These are phyloP conservation scores for Xylariaceae sp. DNA, from an alignment of 2,329 filamentous ascomycete species.

Conservation along the genomic window DNA sequence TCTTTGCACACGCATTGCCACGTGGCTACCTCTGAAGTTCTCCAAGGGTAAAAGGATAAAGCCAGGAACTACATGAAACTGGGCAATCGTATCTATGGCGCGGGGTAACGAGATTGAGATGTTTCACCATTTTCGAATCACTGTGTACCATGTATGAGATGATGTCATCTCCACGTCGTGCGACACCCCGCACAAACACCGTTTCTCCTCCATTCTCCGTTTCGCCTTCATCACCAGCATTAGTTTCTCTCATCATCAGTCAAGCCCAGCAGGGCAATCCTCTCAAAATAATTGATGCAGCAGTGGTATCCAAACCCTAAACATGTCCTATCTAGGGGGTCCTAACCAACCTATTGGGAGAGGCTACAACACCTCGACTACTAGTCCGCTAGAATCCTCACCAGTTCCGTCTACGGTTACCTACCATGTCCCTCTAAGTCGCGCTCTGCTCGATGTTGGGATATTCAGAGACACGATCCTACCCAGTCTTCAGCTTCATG, in stretches of 20 bases:
- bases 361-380: background rate
- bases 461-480: conserved; percentile 16
- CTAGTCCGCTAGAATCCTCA: conserved; percentile 3
- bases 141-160: conserved; percentile 7
- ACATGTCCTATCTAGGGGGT: conserved; percentile 8
- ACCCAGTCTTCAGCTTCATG: conserved; percentile 11
- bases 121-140: too few species aligned
- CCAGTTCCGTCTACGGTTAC: conserved; percentile 12
- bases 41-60: too few species aligned
- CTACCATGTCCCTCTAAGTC: conserved; percentile 7
- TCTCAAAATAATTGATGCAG: background rate
- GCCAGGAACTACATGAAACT: too few species aligned
- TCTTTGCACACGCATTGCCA: too few species aligned
- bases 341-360: background rate
- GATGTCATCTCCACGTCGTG: conserved; percentile 9
- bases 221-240: background rate
- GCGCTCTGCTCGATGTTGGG: conserved; percentile 14
- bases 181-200: conserved; percentile 10
- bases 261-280: too few species aligned
- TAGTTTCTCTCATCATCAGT: too few species aligned
- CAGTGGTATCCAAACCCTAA: background rate
- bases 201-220: background rate
- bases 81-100: too few species aligned
- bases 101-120: too few species aligned
- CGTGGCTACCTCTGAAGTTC: too few species aligned